Base-by-base conservation (phyloP, 108 stramenopile genomes). In the Fragilaria radians region DNA sequence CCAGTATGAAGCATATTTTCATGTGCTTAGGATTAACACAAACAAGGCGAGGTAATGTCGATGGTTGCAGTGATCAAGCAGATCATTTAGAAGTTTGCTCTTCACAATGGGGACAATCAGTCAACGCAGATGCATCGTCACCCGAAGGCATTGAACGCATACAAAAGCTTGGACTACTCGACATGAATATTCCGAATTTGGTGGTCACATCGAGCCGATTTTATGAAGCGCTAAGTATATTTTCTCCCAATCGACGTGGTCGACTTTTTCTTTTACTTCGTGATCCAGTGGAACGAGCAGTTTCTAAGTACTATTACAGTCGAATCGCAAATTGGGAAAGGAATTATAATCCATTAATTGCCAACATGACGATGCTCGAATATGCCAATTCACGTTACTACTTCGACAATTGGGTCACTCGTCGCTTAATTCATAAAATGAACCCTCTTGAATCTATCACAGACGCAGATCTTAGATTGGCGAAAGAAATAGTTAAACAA, bases 221-320 rank as follows among this genome's bases (percentile, higher is more conserved):
- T 19, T 59, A 58, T 48, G 74, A 71, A 34, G 74, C 36, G 7
- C 29, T 42, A 11, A 32, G 57, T 5, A 36, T 79, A 32, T 73
- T 66, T 28, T 62, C 61, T 29, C 19, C 31, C 19, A 27, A 50
- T 27, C 62, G 76, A 47, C 67, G 68, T 46, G 78, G 74, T 0
- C 32, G 74, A 21, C 21, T 73, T 11, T 50, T 79, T 52, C 62
- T 71, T 23, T 26, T 81, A 18, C 73, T 81, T 49, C 69, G 80
- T 51, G 65, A 81, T 54, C 80, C 80, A 18, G 49, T 81, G 1
- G 76, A 81, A 61, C 46, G 76, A 48, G 53, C 70, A 17, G 66
- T 74, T n/a, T 77, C 75, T 48, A 77, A 74, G 52, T 81, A 77
- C 45, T 77, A 74, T 53, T 81, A 81, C 47, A 50, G 69, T 9